phyloP scores from a whole-genome alignment of 2,329 filamentous ascomycete species.

The Alternaria ethzedia region DNA sequence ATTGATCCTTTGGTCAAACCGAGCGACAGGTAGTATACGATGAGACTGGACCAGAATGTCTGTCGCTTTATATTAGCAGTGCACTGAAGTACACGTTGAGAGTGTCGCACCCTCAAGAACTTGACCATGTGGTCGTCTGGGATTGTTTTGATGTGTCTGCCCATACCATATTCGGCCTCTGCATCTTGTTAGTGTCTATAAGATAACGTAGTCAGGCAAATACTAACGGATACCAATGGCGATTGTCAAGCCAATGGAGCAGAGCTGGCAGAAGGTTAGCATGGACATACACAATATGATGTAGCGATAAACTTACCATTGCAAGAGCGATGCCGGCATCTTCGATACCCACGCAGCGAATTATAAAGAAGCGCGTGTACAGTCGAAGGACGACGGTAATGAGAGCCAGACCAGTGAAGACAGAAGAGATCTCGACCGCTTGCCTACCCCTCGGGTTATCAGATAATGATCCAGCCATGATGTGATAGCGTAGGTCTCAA shows the following conservation, averaged over 20 bases:
- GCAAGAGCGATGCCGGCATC: slow-evolving; percentile 36
- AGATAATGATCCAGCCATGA: slow-evolving; percentile 7
- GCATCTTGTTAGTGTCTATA: slow-evolving; percentile 10
- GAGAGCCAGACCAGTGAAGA: slow-evolving; percentile 35
- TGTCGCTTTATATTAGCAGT: slow-evolving; percentile 10
- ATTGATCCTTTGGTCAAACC: slow-evolving; percentile 43
- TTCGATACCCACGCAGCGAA: slow-evolving; percentile 37
- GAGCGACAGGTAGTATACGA: slow-evolving; percentile 43
- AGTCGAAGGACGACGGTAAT: slow-evolving; percentile 32
- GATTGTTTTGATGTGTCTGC: slow-evolving; percentile 27
- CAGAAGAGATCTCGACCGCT: slow-evolving; percentile 29
- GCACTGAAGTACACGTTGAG: background rate
- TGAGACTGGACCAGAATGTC: slow-evolving; percentile 43
- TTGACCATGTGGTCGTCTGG: slow-evolving; percentile 19
- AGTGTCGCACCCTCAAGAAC: slow-evolving; percentile 31
- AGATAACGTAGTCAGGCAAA: no score
- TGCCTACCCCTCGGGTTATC: slow-evolving; percentile 32
- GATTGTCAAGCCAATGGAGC: slow-evolving; percentile 36
- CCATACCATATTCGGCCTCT: slow-evolving; percentile 44
- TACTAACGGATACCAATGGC: slow-evolving; percentile 38
- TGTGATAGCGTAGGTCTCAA: slow-evolving; percentile 1
- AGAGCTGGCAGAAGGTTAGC: slow-evolving; percentile 6
- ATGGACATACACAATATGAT: background rate
- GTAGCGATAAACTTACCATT: slow-evolving; percentile 22
- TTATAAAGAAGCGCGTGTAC: slow-evolving; percentile 39